Evolutionary conservation across 306 rosid genomes (phyloP).

Genomic region (Vigna mungo): DNA sequence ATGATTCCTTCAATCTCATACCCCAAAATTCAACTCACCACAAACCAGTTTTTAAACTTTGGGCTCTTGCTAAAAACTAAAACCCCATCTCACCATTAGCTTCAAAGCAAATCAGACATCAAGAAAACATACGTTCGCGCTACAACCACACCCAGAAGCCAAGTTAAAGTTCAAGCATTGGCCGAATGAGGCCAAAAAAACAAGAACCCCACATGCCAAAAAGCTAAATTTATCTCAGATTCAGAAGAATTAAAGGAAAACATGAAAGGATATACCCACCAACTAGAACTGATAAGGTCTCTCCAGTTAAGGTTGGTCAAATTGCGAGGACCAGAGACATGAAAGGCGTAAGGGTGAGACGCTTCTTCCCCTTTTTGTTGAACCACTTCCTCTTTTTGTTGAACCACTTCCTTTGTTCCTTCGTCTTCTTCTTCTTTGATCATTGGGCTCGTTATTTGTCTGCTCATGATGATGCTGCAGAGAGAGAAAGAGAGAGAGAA

Average conservation of each 20-base stretch:
- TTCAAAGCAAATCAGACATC: not conserved
- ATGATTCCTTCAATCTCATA: not conserved
- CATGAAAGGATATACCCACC: slow-evolving; percentile 66
- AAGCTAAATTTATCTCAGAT: not conserved
- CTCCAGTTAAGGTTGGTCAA: slow-evolving; percentile 80
- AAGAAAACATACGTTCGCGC: not conserved
- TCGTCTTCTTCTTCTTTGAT: slow-evolving; percentile 34
- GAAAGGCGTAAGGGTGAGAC: slow-evolving; percentile 86
- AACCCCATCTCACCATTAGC: slow-evolving; percentile 26
- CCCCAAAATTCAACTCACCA: not conserved
- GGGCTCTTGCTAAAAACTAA: not conserved
- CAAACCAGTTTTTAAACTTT: slow-evolving; percentile 30
- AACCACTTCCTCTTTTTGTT: slow-evolving; percentile 12
- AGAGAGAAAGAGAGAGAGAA: slow-evolving; percentile 15
- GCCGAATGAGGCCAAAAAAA: not conserved
- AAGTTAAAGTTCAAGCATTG: slow-evolving; percentile 2
- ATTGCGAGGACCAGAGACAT: slow-evolving; percentile 94
- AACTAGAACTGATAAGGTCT: slow-evolving; percentile 85
- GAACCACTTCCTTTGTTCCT: not conserved
- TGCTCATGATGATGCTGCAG: slow-evolving; percentile 24
- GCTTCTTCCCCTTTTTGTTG: slow-evolving; percentile 35
- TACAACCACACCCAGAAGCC: not conserved
- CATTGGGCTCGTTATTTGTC: slow-evolving; percentile 44
- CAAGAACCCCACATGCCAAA: not conserved
- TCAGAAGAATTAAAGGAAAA: not conserved